Base-by-base conservation (phyloP, 768 basidiomycete species). In the Podaxis carcinomalis region DNA sequence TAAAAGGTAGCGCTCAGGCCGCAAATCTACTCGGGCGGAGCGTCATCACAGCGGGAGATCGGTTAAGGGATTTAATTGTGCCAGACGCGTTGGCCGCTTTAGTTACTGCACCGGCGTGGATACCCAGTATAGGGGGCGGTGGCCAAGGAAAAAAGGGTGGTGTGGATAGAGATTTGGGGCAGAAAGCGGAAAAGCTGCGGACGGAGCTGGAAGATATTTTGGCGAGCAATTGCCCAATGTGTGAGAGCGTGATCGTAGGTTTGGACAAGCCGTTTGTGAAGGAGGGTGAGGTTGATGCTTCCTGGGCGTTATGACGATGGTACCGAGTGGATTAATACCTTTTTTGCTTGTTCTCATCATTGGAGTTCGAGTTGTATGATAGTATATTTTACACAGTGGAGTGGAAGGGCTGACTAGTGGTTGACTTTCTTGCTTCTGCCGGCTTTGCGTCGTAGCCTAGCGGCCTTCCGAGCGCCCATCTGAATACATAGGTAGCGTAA, bases 81-180 rank as follows among this genome's bases (percentile, higher is more conserved):
- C 97, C 97, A 11, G 97, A 98, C 68, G 91, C 94, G 2, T 81
- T 98, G 13, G 95, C 93, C 28, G 83, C 85, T 35, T 83, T 93
- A 21, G 90, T 98, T 57, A 86, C 89, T 1, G 82, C 88, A 4
- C 88, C 90, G 3, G 73, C 73, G 16, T 92, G 90, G 90, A 87
- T 92, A 65, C 87, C 90, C 21, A 83, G 85, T 32, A 86, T 88
- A 64, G 84, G 82, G 11, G 77, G 79, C 19, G 78, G 79, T 4
- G 81, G 77, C 53, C 42, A 82, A 77, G 56, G 52, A 25, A 61
- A 55, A 44, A 61, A 54, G 16, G 59, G 57, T 3, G 39, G 52
- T 13, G 44, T 61, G 36, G 56, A 78, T 79, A 67, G 77, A 72
- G 53, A 76, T 77, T 39, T 74, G 75, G 44, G 84, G 85, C 63